A percentile compares a stretch with the other conserved stretches of the same genome.
These are phyloP conservation scores for Colletotrichum sansevieriae DNA, from an alignment of 2,329 filamentous ascomycete genomes.

Conservation along the genomic window DNA sequence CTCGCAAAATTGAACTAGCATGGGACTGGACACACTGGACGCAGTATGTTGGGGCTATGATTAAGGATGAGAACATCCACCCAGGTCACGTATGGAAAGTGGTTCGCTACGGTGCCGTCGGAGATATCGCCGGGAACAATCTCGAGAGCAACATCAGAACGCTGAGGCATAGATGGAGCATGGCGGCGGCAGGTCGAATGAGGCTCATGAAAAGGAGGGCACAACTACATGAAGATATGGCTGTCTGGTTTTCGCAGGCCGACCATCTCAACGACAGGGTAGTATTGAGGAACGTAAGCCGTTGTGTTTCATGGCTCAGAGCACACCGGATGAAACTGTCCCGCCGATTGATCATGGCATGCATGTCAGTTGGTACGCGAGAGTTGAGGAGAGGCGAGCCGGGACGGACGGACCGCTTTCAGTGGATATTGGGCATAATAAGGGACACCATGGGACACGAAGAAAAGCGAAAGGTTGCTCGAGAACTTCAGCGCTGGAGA, in stretches of 20 bases:
- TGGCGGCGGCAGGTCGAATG: neutral
- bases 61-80: constrained; percentile 48
- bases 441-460: constrained; percentile 42
- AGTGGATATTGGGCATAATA: constrained; percentile 49
- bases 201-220: constrained; percentile 42
- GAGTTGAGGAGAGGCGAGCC: constrained; percentile 52
- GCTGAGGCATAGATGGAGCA: neutral
- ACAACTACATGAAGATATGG: constrained; percentile 49
- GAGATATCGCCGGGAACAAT: neutral
- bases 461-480: constrained; percentile 33
- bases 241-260: constrained; percentile 48
- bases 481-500: constrained; percentile 45
- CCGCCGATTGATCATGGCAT: constrained; percentile 44
- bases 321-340: constrained; percentile 44
- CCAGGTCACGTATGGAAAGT: constrained; percentile 47
- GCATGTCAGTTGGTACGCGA: constrained; percentile 48
- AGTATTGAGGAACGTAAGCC: constrained; percentile 14
- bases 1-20: constrained; percentile 12
- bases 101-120: constrained; percentile 42
- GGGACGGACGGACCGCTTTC: constrained; percentile 50
- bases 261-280: constrained; percentile 42
- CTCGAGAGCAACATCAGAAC: neutral
- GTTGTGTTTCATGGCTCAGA: constrained; percentile 34
- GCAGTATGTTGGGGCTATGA: constrained; percentile 49
- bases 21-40: constrained; percentile 53